Percentiles rank a stretch among this genome's conserved stretches.
Evolutionary conservation across 2,329 filamentous ascomycete species (phyloP).

Genomic region (Ophiostoma tasmaniense): DNA sequence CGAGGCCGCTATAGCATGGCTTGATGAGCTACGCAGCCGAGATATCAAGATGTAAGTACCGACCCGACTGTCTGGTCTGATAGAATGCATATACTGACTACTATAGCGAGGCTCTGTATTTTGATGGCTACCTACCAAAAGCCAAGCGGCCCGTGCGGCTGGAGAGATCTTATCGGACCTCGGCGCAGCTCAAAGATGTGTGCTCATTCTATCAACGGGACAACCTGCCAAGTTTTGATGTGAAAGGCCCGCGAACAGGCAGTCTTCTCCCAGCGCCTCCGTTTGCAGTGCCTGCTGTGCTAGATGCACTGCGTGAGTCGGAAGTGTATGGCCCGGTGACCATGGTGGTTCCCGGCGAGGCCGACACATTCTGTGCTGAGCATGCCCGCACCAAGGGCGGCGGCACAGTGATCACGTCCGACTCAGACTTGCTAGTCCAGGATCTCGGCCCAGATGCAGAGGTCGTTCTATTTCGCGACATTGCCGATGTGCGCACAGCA

Average conservation of each 20-base stretch:
- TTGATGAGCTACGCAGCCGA: conserved; percentile 19
- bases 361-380: conserved; percentile 70
- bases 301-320: conserved; percentile 56
- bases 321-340: conserved; percentile 35
- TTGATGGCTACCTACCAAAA: conserved; percentile 72
- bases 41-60: conserved; percentile 18
- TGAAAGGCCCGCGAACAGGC: conserved; percentile 16
- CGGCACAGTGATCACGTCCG: conserved; percentile 63
- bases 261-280: conserved; percentile 38
- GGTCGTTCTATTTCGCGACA: conserved; percentile 60
- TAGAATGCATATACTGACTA: not conserved
- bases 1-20: conserved; percentile 19
- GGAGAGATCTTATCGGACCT: conserved; percentile 49
- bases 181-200: conserved; percentile 46
- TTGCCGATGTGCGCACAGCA: conserved; percentile 32
- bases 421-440: conserved; percentile 77
- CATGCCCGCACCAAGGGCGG: conserved; percentile 41
- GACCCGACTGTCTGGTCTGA: not conserved
- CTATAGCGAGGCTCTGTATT: conserved; percentile 58
- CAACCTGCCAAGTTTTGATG: conserved; percentile 15
- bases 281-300: conserved; percentile 69
- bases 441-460: conserved; percentile 53
- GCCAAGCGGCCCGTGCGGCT: conserved; percentile 56
- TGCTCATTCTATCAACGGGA: conserved; percentile 28
- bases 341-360: conserved; percentile 70